A percentile compares a stretch with the other conserved stretches of the same genome.
Conservation (phyloP, 2,329 filamentous ascomycete genomes). For the Exophiala sideris region DNA sequence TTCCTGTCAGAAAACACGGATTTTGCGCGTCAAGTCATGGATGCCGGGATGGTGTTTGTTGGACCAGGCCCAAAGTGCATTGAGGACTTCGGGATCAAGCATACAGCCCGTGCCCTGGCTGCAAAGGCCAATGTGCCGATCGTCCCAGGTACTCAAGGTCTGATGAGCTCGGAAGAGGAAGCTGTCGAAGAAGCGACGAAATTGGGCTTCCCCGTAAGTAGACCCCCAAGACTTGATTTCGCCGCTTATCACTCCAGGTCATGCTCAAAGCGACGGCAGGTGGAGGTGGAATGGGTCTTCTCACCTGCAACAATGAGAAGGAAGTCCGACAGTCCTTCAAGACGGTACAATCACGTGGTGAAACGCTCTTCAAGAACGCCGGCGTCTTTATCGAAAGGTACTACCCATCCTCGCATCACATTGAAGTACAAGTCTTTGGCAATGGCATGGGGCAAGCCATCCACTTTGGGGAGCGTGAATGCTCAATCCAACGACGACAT, state of each 20-base stretch:
- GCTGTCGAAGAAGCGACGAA: slow-evolving; percentile 43
- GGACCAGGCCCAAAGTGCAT: slow-evolving; percentile 57
- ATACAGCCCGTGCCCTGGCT: slow-evolving; percentile 55
- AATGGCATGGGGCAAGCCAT: slow-evolving; percentile 76
- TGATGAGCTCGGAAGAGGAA: slow-evolving; percentile 48
- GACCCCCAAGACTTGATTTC: not conserved
- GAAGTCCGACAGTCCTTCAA: slow-evolving; percentile 69
- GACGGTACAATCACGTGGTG: slow-evolving; percentile 71
- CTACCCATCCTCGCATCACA: slow-evolving; percentile 73
- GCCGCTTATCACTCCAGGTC: slow-evolving; percentile 39
- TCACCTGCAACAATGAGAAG: slow-evolving; percentile 64
- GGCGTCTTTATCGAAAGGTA: slow-evolving; percentile 84
- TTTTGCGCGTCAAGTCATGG: slow-evolving; percentile 54
- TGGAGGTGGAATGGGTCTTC: slow-evolving; percentile 81
- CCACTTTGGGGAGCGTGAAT: slow-evolving; percentile 83
- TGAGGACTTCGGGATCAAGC: slow-evolving; percentile 57
- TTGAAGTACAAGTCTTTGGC: slow-evolving; percentile 88
- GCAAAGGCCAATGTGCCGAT: slow-evolving; percentile 52
- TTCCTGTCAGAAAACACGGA: slow-evolving; percentile 63
- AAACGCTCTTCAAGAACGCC: slow-evolving; percentile 76
- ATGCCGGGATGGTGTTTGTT: slow-evolving; percentile 57
- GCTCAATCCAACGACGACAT: slow-evolving; percentile 79
- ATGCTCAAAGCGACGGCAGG: slow-evolving; percentile 77
- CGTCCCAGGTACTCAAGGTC: slow-evolving; percentile 52
- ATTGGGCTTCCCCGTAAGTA: slow-evolving; percentile 49